phyloP scores from a whole-genome alignment of 73 alveolate species.

The Paramecium caudatum region DNA sequence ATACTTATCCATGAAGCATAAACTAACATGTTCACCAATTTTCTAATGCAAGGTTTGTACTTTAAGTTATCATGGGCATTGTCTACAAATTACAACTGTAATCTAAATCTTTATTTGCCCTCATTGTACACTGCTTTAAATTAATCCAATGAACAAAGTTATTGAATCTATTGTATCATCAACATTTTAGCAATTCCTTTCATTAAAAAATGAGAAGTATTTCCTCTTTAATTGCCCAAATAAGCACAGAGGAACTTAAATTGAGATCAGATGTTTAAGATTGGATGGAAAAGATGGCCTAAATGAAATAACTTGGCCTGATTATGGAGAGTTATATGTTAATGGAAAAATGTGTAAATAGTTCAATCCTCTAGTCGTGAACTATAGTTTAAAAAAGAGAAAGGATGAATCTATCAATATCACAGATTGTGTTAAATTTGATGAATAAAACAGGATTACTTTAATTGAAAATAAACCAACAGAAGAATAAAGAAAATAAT shows the following conservation, averaged over 20 bases:
- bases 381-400: slow-evolving; percentile 65
- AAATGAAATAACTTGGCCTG: slow-evolving; percentile 76
- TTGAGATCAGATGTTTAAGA: slow-evolving; percentile 68
- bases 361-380: slow-evolving; percentile 41
- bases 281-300: slow-evolving; percentile 66
- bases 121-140: neutral
- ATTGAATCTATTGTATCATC: neutral
- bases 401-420: slow-evolving; percentile 63
- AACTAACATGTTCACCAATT: neutral
- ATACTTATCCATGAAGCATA: neutral
- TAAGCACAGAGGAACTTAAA: neutral
- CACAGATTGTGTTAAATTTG: neutral
- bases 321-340: slow-evolving; percentile 62
- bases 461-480: slow-evolving; percentile 7
- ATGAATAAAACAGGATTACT: neutral
- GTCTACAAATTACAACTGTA: neutral
- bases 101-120: slow-evolving; percentile 41
- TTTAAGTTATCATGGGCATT: slow-evolving; percentile 2
- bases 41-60: neutral
- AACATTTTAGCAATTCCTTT: neutral
- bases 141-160: slow-evolving; percentile 2
- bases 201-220: neutral
- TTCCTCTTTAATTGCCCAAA: neutral
- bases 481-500: neutral
- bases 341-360: slow-evolving; percentile 28